Evolutionary conservation across 441 rosid species (phyloP).

Genomic region (Flueggea neowawraea): DNA sequence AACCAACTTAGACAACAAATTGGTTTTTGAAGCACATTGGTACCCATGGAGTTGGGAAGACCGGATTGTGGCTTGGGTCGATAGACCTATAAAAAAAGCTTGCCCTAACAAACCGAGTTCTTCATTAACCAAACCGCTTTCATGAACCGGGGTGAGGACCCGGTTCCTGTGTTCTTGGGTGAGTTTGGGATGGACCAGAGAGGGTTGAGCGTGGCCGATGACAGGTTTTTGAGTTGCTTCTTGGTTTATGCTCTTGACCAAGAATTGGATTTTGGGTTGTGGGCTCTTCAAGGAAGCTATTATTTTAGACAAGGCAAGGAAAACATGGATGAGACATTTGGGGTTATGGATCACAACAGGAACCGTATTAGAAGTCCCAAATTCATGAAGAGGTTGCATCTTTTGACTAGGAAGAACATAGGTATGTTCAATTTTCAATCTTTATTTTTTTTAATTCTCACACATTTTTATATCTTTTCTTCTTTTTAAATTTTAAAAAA

Average conservation of each 20-base stretch:
- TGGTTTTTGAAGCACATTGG: constrained; percentile 30
- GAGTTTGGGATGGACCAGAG: constrained; percentile 29
- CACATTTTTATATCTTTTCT: no score
- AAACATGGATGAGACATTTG: constrained; percentile 18
- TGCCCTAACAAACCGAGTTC: constrained; percentile 7
- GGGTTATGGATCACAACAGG: constrained; percentile 20
- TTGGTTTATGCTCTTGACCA: constrained; percentile 14
- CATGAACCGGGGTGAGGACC: constrained; percentile 1
- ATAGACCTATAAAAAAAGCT: constrained; percentile 11
- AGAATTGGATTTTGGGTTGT: constrained; percentile 29
- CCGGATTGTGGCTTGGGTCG: constrained; percentile 5
- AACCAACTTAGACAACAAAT: constrained; percentile 14
- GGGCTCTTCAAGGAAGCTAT: constrained; percentile 35
- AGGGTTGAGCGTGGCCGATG: constrained; percentile 9
- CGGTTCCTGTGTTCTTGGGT: constrained; percentile 22
- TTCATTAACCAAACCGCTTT: constrained; percentile 15
- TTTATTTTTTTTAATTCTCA: no score
- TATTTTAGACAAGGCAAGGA: constrained; percentile 13
- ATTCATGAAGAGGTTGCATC: constrained; percentile 10
- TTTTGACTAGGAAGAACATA: constrained; percentile 9
- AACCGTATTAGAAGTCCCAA: constrained; percentile 10
- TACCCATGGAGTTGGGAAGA: constrained; percentile 18
- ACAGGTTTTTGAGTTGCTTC: constrained; percentile 22
- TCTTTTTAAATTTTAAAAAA: no score
- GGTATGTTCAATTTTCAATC: neutral